These are phyloP conservation scores for Apophysomyces trapeziformis DNA, from an alignment of 371 early-diverging fungal genomes.

Conservation along the genomic window DNA sequence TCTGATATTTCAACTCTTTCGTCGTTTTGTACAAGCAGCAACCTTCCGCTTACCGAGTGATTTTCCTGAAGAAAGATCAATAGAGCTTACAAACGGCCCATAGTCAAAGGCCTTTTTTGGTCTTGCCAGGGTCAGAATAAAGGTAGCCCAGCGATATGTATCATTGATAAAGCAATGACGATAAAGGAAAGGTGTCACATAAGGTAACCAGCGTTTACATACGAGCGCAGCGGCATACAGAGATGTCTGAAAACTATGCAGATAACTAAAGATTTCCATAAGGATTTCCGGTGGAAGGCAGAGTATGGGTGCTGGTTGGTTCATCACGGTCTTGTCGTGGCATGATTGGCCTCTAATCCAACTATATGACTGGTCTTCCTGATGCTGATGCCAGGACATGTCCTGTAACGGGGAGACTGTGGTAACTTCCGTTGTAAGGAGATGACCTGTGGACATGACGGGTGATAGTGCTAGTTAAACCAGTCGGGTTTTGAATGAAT, in stretches of 20 bases:
- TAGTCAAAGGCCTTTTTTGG: constrained; percentile 34
- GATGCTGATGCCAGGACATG: constrained; percentile 15
- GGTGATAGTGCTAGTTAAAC: not conserved
- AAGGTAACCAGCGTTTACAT: constrained; percentile 58
- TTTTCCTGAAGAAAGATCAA: constrained; percentile 39
- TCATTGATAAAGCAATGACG: constrained; percentile 50
- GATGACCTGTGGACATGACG: not conserved
- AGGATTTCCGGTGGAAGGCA: constrained; percentile 54
- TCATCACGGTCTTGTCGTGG: constrained; percentile 2
- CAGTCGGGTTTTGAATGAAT: no score
- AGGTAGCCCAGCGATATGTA: constrained; percentile 66
- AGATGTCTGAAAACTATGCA: constrained; percentile 36
- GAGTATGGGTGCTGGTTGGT: constrained; percentile 12
- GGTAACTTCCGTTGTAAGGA: constrained; percentile 5
- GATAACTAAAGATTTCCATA: constrained; percentile 47
- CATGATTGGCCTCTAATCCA: not conserved
- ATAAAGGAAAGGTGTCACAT: constrained; percentile 58
- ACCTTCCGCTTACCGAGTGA: constrained; percentile 26
- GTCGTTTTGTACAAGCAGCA: no score
- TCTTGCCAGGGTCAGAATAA: constrained; percentile 59
- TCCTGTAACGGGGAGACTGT: constrained; percentile 17
- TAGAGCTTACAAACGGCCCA: constrained; percentile 36
- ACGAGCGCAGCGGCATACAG: constrained; percentile 52
- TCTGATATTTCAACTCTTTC: not conserved
- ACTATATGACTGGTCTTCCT: not conserved